phyloP scores from a whole-genome alignment of 2,329 filamentous ascomycete genomes.

The Parastagonospora nodorum region DNA sequence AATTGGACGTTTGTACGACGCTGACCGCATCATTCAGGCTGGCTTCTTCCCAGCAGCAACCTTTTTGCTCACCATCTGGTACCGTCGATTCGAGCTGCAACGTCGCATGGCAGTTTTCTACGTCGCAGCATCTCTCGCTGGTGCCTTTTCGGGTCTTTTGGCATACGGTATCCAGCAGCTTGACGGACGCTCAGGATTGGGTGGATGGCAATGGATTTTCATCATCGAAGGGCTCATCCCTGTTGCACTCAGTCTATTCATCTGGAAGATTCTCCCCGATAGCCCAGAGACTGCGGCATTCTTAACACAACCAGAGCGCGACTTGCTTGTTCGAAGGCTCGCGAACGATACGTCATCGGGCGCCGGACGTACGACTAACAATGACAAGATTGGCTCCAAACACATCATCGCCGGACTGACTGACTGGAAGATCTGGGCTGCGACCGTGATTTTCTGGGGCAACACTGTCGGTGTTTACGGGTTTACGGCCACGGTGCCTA shows the following conservation, averaged over 20 bases:
- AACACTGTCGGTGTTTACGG: slow-evolving; percentile 45
- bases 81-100: slow-evolving; percentile 39
- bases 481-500: slow-evolving; percentile 46
- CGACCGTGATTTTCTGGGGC: slow-evolving; percentile 46
- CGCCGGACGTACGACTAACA: slow-evolving; percentile 52
- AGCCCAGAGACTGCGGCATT: slow-evolving; percentile 49
- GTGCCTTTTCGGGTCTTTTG: slow-evolving; percentile 42
- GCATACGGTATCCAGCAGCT: slow-evolving; percentile 38
- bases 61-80: slow-evolving; percentile 40
- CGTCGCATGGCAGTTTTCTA: slow-evolving; percentile 43
- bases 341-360: slow-evolving; percentile 52
- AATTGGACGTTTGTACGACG: neutral
- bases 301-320: slow-evolving; percentile 40
- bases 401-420: slow-evolving; percentile 57
- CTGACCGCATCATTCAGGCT: slow-evolving; percentile 36
- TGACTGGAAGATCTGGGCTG: slow-evolving; percentile 45
- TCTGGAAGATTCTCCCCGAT: slow-evolving; percentile 61
- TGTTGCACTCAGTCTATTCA: slow-evolving; percentile 47
- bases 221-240: slow-evolving; percentile 37
- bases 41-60: slow-evolving; percentile 69
- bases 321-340: slow-evolving; percentile 38
- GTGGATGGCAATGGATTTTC: slow-evolving; percentile 42
- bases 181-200: slow-evolving; percentile 25
- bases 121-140: slow-evolving; percentile 35
- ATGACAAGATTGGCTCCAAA: slow-evolving; percentile 54